Conservation (phyloP, 441 rosid species). For the Codiaeum variegatum region DNA sequence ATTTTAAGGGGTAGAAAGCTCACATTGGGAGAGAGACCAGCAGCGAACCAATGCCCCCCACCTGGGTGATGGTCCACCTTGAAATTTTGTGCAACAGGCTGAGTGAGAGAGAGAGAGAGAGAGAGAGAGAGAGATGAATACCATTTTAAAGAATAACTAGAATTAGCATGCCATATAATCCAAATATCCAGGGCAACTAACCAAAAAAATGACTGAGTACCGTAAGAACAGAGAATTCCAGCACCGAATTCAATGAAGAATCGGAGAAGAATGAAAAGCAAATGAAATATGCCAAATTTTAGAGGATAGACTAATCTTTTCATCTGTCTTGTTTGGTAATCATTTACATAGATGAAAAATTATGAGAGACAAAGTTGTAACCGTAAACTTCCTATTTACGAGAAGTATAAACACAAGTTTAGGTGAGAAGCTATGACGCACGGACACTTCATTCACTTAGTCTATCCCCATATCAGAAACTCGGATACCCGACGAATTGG, state of each 20-base stretch:
- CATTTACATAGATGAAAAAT: background rate
- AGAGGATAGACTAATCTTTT: background rate
- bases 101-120: background rate
- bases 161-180: background rate
- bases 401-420: background rate
- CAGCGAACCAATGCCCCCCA: slow-evolving; percentile 99
- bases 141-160: background rate
- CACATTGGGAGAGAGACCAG: slow-evolving; percentile 99
- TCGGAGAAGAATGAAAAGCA: background rate
- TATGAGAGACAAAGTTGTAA: background rate
- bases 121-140: background rate
- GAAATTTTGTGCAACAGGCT: slow-evolving; percentile 31
- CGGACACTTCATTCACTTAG: no score
- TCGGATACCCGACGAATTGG: no score
- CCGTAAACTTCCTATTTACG: background rate
- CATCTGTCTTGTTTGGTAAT: background rate
- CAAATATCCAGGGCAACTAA: background rate
- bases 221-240: background rate
- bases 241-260: background rate
- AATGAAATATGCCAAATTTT: background rate
- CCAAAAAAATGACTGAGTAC: background rate
- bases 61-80: slow-evolving; percentile 99
- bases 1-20: slow-evolving; percentile 31
- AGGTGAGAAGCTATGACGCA: no score
- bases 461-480: no score